phyloP scores from a whole-genome alignment of 495 filamentous ascomycete genomes.

The Parmelia sp. region DNA sequence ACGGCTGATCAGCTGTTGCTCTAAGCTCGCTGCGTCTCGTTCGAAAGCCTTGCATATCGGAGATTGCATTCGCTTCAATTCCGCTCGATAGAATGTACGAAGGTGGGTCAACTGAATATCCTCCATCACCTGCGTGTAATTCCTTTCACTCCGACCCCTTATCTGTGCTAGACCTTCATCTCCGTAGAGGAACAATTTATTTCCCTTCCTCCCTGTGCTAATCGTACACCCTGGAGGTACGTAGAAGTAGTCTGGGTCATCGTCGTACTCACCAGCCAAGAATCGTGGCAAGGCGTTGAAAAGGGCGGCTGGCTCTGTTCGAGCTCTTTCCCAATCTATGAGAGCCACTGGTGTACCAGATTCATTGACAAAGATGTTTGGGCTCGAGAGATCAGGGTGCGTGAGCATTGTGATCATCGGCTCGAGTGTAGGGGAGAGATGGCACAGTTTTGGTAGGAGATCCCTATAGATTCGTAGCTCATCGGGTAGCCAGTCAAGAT shows the following conservation, averaged over 20 bases:
- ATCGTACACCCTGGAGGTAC: background rate
- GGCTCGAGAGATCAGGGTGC: constrained; percentile 42
- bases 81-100: background rate
- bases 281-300: background rate
- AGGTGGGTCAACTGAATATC: background rate
- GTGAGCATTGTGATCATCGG: constrained; percentile 33
- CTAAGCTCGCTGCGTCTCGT: background rate
- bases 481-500: background rate
- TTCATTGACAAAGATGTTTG: constrained; percentile 48
- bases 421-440: background rate
- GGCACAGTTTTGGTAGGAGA: background rate
- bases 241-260: background rate
- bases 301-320: background rate
- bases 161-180: background rate
- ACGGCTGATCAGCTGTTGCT: constrained; percentile 1
- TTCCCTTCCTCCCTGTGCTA: background rate
- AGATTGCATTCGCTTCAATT: constrained; percentile 1
- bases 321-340: constrained; percentile 43
- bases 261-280: background rate
- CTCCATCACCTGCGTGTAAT: background rate
- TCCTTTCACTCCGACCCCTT: background rate
- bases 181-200: background rate
- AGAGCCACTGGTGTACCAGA: constrained; percentile 40
- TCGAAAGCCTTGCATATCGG: background rate
- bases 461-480: constrained; percentile 2